Base-by-base conservation (phyloP, 2,329 filamentous ascomycete genomes). In the Juglanconis oblonga region DNA sequence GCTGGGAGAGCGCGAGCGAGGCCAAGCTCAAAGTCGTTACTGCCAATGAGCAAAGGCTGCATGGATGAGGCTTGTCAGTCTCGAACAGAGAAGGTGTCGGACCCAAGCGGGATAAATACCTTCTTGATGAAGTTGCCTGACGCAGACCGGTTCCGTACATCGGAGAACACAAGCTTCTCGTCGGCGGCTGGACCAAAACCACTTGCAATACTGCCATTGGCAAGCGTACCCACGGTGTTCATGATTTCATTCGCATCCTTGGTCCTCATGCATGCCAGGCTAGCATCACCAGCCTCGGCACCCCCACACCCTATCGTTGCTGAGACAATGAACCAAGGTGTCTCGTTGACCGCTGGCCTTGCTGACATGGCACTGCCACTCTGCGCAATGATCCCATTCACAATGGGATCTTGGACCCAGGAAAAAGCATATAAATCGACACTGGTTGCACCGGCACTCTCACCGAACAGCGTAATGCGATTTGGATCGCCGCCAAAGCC, bases 401-500 rank as follows among this genome's bases (percentile, higher is more conserved):
- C 57, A n/a, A 59, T 53, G n/a, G 57, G 57, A 40, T 55, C 45
- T 4, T 55, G 13, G n/a, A 44, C 32, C 14, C 54, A 55, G 33
- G 45, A 35, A 5, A 55, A 42, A 14, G 29, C 45, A 13, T 55
- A 44, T 11, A 55, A 38, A 11, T 59, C 57, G 1, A 54, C 44
- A 11, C 42, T 48, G 4, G 49, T 35, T 4, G 40, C 59, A 10
- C 61, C 61, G 11, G 61, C 61, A 5, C 45, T 52, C 49, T 62
- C 57, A 7, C 61, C 61, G 32, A 60, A 62, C 11, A 55, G 24
- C 5, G 61, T 66, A 48, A 66, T 64, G 14, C 60, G 59, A 7
- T 62, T 57, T 0, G 64, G 66, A 32, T 67, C 64, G 0, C 66
- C 66, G 40, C 65, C 65, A 48, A 67, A 67, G 3, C 62, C 60